These are phyloP conservation scores for Neonectria punicea DNA, from an alignment of 2,329 filamentous ascomycete genomes.

Conservation along the genomic window DNA sequence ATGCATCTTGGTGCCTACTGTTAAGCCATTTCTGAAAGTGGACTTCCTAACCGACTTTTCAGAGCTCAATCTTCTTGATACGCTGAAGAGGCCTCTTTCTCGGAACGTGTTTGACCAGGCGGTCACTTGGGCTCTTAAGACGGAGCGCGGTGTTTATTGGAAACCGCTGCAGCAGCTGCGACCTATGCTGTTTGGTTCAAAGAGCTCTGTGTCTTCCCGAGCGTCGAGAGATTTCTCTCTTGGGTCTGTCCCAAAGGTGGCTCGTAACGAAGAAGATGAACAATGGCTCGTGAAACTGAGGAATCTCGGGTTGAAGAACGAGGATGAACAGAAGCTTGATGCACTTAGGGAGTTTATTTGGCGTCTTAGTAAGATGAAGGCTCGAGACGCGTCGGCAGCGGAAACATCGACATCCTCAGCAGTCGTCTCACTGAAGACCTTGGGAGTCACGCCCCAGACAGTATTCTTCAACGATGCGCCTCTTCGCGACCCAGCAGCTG, in stretches of 20 bases:
- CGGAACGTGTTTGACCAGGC: constrained; percentile 86
- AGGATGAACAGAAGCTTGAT: constrained; percentile 91
- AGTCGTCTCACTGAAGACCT: constrained; percentile 76
- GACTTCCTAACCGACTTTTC: constrained; percentile 73
- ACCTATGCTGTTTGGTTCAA: constrained; percentile 70
- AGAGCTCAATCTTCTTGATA: constrained; percentile 80
- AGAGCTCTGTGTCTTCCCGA: constrained; percentile 56
- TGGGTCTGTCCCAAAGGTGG: constrained; percentile 69
- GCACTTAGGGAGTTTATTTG: constrained; percentile 91
- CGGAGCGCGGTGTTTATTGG: constrained; percentile 89
- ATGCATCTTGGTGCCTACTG: constrained; percentile 83
- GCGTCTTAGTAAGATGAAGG: constrained; percentile 79
- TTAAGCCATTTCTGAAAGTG: constrained; percentile 84
- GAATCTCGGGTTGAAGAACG: constrained; percentile 81
- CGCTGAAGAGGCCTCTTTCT: constrained; percentile 83
- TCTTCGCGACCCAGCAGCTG: constrained; percentile 54
- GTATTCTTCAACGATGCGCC: constrained; percentile 89
- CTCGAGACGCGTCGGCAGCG: constrained; percentile 58
- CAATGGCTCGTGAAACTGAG: constrained; percentile 88
- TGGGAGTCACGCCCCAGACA: constrained; percentile 85
- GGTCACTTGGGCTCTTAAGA: constrained; percentile 84
- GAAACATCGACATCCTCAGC: constrained; percentile 48
- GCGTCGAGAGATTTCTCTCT: constrained; percentile 66
- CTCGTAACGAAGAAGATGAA: constrained; percentile 91
- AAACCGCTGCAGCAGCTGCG: constrained; percentile 76